These are phyloP conservation scores for Vinca major DNA, from an alignment of 305 asterid genomes.

Conservation along the genomic window DNA sequence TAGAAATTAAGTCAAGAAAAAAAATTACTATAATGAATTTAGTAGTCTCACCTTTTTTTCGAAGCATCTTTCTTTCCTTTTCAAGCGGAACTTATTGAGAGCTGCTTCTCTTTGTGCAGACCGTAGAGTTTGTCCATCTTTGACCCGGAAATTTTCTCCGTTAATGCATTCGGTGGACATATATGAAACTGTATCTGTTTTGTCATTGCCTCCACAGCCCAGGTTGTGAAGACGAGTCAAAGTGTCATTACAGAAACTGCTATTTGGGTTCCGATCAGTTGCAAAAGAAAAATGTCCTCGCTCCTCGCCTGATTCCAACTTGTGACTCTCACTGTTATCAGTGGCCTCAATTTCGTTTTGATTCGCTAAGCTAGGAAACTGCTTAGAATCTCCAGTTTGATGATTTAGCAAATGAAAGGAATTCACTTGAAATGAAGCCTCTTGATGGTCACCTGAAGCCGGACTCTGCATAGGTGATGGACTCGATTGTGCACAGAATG, in stretches of 20 bases:
- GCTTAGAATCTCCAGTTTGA: slow-evolving; percentile 30
- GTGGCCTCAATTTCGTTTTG: slow-evolving; percentile 27
- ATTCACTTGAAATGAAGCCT: slow-evolving; percentile 29
- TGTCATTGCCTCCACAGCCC: slow-evolving; percentile 36
- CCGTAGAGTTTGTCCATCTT: slow-evolving; percentile 41
- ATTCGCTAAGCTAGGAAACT: slow-evolving; percentile 31
- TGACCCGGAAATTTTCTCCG: slow-evolving; percentile 38
- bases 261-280: slow-evolving; percentile 50
- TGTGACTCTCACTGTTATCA: slow-evolving; percentile 35
- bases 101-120: slow-evolving; percentile 75
- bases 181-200: slow-evolving; percentile 21
- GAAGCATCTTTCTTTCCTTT: slow-evolving; percentile 91
- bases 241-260: slow-evolving; percentile 42
- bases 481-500: slow-evolving; percentile 27
- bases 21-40: not conserved
- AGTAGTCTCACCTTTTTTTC: slow-evolving; percentile 67
- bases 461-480: slow-evolving; percentile 38
- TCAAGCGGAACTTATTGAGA: slow-evolving; percentile 62
- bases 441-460: slow-evolving; percentile 30
- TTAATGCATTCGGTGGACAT: slow-evolving; percentile 31
- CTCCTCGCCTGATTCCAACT: slow-evolving; percentile 25
- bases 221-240: slow-evolving; percentile 24
- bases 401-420: slow-evolving; percentile 26
- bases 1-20: no score
- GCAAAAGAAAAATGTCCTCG: slow-evolving; percentile 37